Conservation (phyloP, 2,329 filamentous ascomycete species). For the Hymenoscyphus occultus region DNA sequence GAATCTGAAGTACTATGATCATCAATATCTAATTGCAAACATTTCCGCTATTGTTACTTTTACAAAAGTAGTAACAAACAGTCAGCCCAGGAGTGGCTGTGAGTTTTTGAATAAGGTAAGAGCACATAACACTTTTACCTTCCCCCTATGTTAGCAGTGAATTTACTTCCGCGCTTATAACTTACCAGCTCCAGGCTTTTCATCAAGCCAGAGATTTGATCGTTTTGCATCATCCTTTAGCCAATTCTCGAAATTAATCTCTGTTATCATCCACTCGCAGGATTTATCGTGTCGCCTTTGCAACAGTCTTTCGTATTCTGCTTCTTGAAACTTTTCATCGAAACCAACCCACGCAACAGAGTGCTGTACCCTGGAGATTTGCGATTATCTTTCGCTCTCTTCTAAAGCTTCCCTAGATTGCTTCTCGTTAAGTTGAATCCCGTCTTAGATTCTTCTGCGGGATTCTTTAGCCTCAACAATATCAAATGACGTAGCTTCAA, state of each 20-base stretch:
- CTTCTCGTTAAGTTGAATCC: slow-evolving; percentile 12
- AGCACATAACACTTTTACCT: slow-evolving; percentile 23
- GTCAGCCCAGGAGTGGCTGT: not conserved
- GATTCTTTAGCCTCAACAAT: slow-evolving; percentile 18
- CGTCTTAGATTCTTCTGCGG: slow-evolving; percentile 11
- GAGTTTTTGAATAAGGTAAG: slow-evolving; percentile 17
- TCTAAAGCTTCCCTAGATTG: slow-evolving; percentile 4
- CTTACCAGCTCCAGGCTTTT: slow-evolving; percentile 22
- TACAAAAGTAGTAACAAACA: slow-evolving; percentile 20
- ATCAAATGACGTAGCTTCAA: slow-evolving; percentile 17
- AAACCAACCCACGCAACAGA: slow-evolving; percentile 18
- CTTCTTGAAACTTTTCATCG: slow-evolving; percentile 15
- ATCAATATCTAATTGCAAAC: slow-evolving; percentile 12
- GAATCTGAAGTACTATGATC: slow-evolving; percentile 15
- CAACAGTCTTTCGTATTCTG: slow-evolving; percentile 4
- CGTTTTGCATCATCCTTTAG: slow-evolving; percentile 9
- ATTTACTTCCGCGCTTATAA: too few relatives aligned
- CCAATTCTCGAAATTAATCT: slow-evolving; percentile 14
- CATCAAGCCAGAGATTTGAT: slow-evolving; percentile 20
- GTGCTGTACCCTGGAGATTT: slow-evolving; percentile 10
- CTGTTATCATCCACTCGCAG: slow-evolving; percentile 16
- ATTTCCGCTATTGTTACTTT: slow-evolving; percentile 17
- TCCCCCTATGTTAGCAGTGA: not conserved
- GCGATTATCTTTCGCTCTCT: slow-evolving; percentile 11
- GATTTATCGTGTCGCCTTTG: slow-evolving; percentile 14